Evolutionary conservation across 768 basidiomycete genomes (phyloP).

Genomic region (Rhizopogon vulgaris): DNA sequence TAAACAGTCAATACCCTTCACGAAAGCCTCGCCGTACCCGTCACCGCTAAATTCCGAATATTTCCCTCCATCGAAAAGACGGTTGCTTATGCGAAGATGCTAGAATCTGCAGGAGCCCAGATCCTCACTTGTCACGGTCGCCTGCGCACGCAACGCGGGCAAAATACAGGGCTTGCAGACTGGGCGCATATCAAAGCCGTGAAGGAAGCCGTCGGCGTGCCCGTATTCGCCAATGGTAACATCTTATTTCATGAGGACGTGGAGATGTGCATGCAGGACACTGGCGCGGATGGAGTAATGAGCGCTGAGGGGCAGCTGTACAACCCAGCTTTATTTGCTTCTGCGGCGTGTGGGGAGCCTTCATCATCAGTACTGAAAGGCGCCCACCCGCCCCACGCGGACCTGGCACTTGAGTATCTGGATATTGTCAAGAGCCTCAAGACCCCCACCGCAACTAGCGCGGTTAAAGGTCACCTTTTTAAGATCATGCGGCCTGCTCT

Average conservation of each 20-base stretch:
- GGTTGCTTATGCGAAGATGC: slow-evolving; percentile 92
- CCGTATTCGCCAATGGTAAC: slow-evolving; percentile 97
- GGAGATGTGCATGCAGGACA: slow-evolving; percentile 67
- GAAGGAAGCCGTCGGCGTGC: slow-evolving; percentile 82
- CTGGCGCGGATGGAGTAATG: slow-evolving; percentile 92
- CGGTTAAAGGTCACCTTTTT: slow-evolving; percentile 91
- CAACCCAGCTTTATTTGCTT: slow-evolving; percentile 75
- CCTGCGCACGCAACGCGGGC: slow-evolving; percentile 86
- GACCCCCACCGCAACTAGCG: slow-evolving; percentile 66
- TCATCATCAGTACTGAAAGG: slow-evolving; percentile 25
- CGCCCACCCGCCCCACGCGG: slow-evolving; percentile 50
- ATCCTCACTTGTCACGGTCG: slow-evolving; percentile 93
- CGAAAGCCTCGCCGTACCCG: slow-evolving; percentile 78
- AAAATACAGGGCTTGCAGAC: slow-evolving; percentile 77
- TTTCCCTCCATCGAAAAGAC: slow-evolving; percentile 84
- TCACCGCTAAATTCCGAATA: slow-evolving; percentile 94
- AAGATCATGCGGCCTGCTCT: slow-evolving; percentile 83
- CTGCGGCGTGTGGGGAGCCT: slow-evolving; percentile 25
- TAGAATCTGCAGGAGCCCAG: slow-evolving; percentile 92
- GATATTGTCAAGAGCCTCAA: slow-evolving; percentile 57
- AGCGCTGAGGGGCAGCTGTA: slow-evolving; percentile 92
- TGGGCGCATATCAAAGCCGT: slow-evolving; percentile 89
- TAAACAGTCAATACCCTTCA: slow-evolving; percentile 79
- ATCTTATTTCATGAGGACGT: slow-evolving; percentile 86
- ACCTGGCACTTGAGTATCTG: slow-evolving; percentile 83